Conservation (phyloP, 2,329 filamentous ascomycete species). For the Alternaria brassicae region DNA sequence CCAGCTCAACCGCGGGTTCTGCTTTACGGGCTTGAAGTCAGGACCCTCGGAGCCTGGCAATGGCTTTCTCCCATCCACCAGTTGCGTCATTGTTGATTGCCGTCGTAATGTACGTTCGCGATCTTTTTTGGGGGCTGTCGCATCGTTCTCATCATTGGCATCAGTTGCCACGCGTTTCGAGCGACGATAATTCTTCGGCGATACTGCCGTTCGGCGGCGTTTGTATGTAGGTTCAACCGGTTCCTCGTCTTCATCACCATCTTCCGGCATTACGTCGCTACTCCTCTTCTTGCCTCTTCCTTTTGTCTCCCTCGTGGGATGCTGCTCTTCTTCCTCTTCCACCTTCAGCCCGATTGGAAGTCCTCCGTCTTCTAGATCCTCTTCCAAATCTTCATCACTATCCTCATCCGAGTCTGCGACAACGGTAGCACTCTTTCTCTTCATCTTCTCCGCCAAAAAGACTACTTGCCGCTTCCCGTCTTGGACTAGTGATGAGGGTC, state of each 20-base stretch:
- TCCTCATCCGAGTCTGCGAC: constrained; percentile 26
- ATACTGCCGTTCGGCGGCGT: constrained; percentile 23
- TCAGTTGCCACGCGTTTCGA: constrained; percentile 5
- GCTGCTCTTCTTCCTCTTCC: constrained; percentile 2
- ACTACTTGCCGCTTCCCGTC: constrained; percentile 39
- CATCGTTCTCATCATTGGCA: constrained; percentile 9
- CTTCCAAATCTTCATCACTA: constrained; percentile 13
- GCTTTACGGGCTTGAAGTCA: constrained; percentile 33
- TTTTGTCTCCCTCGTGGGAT: not conserved
- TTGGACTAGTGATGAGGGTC: constrained; percentile 13
- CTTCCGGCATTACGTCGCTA: constrained; percentile 16
- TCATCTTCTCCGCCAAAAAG: constrained; percentile 42
- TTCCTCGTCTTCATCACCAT: constrained; percentile 14
- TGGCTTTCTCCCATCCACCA: constrained; percentile 37
- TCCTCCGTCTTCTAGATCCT: constrained; percentile 4
- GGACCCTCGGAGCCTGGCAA: constrained; percentile 28
- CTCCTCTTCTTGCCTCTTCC: constrained; percentile 27
- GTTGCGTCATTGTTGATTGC: constrained; percentile 49
- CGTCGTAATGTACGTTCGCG: constrained; percentile 25
- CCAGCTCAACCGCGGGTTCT: constrained; percentile 30
- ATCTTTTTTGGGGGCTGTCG: constrained; percentile 2
- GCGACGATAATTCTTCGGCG: constrained; percentile 7
- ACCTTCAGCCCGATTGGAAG: not conserved
- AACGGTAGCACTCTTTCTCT: constrained; percentile 11
- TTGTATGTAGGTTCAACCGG: constrained; percentile 19